Evolutionary conservation across 2,329 filamentous ascomycete genomes (phyloP).

Genomic region (Knoxdaviesia capensis): DNA sequence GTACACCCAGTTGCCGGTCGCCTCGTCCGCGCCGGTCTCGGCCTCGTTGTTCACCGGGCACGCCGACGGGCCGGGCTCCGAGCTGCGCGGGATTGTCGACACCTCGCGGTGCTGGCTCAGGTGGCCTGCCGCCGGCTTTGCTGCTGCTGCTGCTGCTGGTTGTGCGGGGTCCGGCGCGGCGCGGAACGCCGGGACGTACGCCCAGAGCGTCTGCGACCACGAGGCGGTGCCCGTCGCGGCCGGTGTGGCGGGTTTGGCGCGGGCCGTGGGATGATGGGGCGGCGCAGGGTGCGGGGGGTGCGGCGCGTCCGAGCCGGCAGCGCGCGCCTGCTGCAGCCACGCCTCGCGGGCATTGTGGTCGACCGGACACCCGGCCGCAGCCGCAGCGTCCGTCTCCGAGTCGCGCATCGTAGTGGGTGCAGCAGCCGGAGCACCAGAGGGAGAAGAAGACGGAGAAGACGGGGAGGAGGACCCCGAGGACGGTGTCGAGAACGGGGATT

Average conservation of each 20-base stretch:
- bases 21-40: slow-evolving; percentile 50
- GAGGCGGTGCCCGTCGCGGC: slow-evolving; percentile 14
- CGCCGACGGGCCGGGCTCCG: slow-evolving; percentile 16
- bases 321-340: slow-evolving; percentile 55
- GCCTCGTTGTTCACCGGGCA: slow-evolving; percentile 52
- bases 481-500: too few species aligned
- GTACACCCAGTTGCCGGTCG: slow-evolving; percentile 86
- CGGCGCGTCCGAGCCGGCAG: slow-evolving; percentile 21
- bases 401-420: neutral
- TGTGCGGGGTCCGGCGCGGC: slow-evolving; percentile 3
- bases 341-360: slow-evolving; percentile 75
- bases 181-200: slow-evolving; percentile 18
- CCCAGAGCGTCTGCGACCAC: slow-evolving; percentile 21
- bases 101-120: slow-evolving; percentile 53
- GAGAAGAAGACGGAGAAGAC: too few species aligned
- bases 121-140: neutral
- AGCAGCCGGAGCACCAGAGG: too few species aligned
- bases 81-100: slow-evolving; percentile 57
- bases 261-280: slow-evolving; percentile 1
- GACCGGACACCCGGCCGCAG: slow-evolving; percentile 49
- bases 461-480: too few species aligned
- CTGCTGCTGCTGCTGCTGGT: slow-evolving; percentile 3
- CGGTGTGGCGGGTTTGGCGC: slow-evolving; percentile 9
- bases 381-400: slow-evolving; percentile 2
- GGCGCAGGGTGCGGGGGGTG: slow-evolving; percentile 8